A percentile compares a stretch with the other conserved stretches of the same genome.
Evolutionary conservation across 441 rosid species (phyloP).

Genomic region (Croton laevigatus): DNA sequence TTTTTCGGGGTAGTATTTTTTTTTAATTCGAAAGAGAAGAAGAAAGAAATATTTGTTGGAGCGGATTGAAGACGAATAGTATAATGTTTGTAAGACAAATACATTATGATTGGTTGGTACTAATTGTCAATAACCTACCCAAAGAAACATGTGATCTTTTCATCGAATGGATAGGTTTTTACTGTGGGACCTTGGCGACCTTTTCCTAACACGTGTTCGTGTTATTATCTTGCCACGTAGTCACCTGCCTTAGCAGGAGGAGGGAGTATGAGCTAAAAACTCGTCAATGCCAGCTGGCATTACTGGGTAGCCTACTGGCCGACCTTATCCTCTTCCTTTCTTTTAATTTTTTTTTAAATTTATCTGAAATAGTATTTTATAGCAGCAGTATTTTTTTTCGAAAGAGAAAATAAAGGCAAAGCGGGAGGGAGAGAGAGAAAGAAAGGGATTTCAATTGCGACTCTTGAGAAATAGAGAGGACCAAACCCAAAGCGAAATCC

Average conservation of each 20-base stretch:
- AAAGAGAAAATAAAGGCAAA: background rate
- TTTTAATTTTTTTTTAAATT: conserved; percentile 5
- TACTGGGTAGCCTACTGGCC: conserved; percentile 48
- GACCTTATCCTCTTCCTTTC: conserved; percentile 64
- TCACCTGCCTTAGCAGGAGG: background rate
- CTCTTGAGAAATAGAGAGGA: conserved; percentile 32
- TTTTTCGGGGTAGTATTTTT: too few relatives aligned
- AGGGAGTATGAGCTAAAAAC: conserved; percentile 22
- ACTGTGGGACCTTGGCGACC: conserved; percentile 1
- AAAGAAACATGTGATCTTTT: conserved; percentile 6
- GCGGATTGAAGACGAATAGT: conserved; percentile 1
- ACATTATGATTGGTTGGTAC: conserved; percentile 6
- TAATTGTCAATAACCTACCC: background rate
- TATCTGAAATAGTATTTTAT: background rate
- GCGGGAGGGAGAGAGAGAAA: conserved; percentile 19
- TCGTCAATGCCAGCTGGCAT: conserved; percentile 58
- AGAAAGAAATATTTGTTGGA: background rate
- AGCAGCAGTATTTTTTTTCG: background rate
- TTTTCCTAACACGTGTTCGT: background rate
- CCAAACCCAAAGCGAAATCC: conserved; percentile 39
- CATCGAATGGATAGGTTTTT: background rate
- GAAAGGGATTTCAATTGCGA: conserved; percentile 22
- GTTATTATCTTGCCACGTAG: conserved; percentile 18
- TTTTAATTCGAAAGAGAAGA: too few relatives aligned
- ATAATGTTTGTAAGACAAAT: background rate